These are phyloP conservation scores for Rubia yunnanensis DNA, from an alignment of 257 asterid genomes.

Conservation along the genomic window DNA sequence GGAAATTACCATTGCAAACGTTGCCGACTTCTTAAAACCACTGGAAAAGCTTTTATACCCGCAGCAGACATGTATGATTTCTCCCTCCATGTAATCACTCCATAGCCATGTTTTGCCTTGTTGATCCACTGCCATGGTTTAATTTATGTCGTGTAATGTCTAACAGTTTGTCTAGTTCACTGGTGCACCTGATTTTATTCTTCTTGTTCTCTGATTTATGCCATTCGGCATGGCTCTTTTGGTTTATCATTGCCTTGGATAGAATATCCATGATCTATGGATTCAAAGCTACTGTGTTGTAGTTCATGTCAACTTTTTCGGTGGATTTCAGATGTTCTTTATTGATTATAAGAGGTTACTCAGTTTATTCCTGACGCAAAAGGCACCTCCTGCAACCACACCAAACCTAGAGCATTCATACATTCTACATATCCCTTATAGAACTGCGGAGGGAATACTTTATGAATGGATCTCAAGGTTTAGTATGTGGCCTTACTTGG, in stretches of 20 bases:
- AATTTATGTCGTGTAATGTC: no score
- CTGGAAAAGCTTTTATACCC: slow-evolving; percentile 21
- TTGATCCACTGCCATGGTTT: not conserved
- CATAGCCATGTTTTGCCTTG: not conserved
- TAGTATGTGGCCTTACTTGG: slow-evolving; percentile 95
- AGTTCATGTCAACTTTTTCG: not conserved
- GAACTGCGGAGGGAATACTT: slow-evolving; percentile 69
- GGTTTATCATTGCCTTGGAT: slow-evolving; percentile 62
- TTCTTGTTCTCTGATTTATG: slow-evolving; percentile 69
- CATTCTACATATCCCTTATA: slow-evolving; percentile 86
- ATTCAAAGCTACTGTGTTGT: not conserved
- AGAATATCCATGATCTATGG: slow-evolving; percentile 22
- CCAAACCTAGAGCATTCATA: slow-evolving; percentile 82
- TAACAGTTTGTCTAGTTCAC: slow-evolving; percentile 89
- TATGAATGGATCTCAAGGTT: slow-evolving; percentile 93
- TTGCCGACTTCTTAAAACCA: slow-evolving; percentile 24
- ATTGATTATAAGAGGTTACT: slow-evolving; percentile 51
- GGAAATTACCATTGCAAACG: slow-evolving; percentile 21
- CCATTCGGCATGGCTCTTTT: slow-evolving; percentile 72
- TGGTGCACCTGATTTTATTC: slow-evolving; percentile 65
- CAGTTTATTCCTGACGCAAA: slow-evolving; percentile 88
- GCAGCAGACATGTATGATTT: slow-evolving; percentile 16
- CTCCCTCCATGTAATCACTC: not conserved
- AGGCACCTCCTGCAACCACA: slow-evolving; percentile 91
- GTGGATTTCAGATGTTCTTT: not conserved